These are phyloP conservation scores for Obelidium mucronatum DNA, from an alignment of 192 early-diverging fungal genomes.

Conservation along the genomic window DNA sequence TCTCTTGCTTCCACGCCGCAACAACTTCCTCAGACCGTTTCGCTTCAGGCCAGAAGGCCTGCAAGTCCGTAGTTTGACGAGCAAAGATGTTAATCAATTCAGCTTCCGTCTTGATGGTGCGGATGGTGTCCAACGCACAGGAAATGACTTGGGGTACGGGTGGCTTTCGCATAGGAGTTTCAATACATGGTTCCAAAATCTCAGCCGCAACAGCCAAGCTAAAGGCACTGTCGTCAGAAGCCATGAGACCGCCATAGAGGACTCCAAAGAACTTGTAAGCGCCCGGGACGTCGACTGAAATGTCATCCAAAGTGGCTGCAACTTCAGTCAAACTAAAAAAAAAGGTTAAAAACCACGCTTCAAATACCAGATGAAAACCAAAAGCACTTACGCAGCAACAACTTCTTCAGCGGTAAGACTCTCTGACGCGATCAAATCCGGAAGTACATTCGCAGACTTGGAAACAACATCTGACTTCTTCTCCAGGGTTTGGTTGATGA, in stretches of 20 bases:
- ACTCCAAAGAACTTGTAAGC: slow-evolving; percentile 65
- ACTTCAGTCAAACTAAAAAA: slow-evolving; percentile 56
- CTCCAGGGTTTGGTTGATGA: slow-evolving; percentile 56
- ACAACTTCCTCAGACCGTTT: slow-evolving; percentile 32
- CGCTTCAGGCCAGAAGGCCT: slow-evolving; percentile 45
- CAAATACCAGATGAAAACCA: slow-evolving; percentile 3
- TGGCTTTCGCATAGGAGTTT: slow-evolving; percentile 37
- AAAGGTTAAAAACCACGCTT: background rate
- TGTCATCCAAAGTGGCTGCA: slow-evolving; percentile 71
- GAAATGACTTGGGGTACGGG: slow-evolving; percentile 43
- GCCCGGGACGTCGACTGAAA: slow-evolving; percentile 74
- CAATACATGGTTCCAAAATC: slow-evolving; percentile 31
- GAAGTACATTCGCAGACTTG: slow-evolving; percentile 40
- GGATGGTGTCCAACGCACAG: slow-evolving; percentile 34
- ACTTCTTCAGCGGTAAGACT: slow-evolving; percentile 58
- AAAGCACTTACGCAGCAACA: slow-evolving; percentile 24
- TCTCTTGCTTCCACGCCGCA: slow-evolving; percentile 40
- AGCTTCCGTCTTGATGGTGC: slow-evolving; percentile 24
- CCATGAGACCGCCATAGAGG: slow-evolving; percentile 63
- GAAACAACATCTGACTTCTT: slow-evolving; percentile 38
- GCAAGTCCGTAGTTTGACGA: slow-evolving; percentile 36
- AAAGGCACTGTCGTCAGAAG: slow-evolving; percentile 50
- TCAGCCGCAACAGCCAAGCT: slow-evolving; percentile 51
- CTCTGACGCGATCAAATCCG: slow-evolving; percentile 46
- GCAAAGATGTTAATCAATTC: slow-evolving; percentile 21